These are phyloP conservation scores for Taphrina betulina DNA, from an alignment of 1,139 yeast species.

Conservation along the genomic window DNA sequence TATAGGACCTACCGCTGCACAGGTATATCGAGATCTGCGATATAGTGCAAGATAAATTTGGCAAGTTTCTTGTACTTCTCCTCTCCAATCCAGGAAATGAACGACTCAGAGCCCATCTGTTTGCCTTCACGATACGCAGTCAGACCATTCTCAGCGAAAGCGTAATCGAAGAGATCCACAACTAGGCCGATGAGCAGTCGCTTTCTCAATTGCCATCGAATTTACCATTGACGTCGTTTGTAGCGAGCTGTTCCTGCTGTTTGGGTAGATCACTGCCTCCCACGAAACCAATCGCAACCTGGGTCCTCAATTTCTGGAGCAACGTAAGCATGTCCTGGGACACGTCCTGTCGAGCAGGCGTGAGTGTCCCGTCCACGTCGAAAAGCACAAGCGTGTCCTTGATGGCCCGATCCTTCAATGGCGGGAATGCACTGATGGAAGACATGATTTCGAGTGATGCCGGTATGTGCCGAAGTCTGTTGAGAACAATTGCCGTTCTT, in stretches of 20 bases:
- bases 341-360: conserved; percentile 87
- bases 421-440: conserved; percentile 35
- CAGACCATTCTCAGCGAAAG: conserved; percentile 95
- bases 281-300: conserved; percentile 92
- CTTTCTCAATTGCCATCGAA: no score
- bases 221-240: conserved; percentile 48
- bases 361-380: conserved; percentile 97
- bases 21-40: conserved; percentile 84
- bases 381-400: conserved; percentile 63
- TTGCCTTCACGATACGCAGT: conserved; percentile 93
- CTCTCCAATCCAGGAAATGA: conserved; percentile 93
- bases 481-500: no score
- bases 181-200: conserved; percentile 40
- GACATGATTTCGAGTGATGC: conserved; percentile 3
- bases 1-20: conserved; percentile 46
- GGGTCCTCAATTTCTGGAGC: conserved; percentile 73
- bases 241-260: conserved; percentile 94
- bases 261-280: conserved; percentile 96
- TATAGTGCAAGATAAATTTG: conserved; percentile 78
- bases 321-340: conserved; percentile 77
- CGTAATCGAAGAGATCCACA: conserved; percentile 81
- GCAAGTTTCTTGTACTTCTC: conserved; percentile 87
- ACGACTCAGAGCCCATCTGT: conserved; percentile 74
- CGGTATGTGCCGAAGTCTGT: no score
- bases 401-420: conserved; percentile 45